Conservation (phyloP, 768 basidiomycete species). For the Hemileccinum rubropunctum region DNA sequence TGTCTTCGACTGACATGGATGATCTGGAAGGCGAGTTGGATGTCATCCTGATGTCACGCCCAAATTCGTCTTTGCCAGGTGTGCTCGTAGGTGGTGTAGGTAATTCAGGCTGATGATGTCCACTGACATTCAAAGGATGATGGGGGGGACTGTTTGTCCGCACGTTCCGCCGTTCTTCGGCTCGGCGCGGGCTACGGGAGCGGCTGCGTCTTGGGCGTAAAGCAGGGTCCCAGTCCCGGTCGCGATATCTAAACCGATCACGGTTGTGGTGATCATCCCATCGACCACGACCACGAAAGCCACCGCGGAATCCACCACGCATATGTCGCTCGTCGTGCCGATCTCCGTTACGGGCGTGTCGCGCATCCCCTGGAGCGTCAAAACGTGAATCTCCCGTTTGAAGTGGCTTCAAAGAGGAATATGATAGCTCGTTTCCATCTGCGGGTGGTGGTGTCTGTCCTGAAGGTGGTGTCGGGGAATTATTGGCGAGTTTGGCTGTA, state of each 20-base stretch:
- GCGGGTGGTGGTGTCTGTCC: conserved; percentile 25
- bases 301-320: conserved; percentile 55
- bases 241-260: conserved; percentile 44
- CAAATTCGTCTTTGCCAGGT: conserved; percentile 79
- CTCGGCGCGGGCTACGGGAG: conserved; percentile 73
- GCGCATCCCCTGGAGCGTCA: conserved; percentile 36
- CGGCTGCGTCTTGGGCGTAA: conserved; percentile 58
- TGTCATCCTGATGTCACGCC: conserved; percentile 68
- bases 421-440: conserved; percentile 22
- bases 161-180: conserved; percentile 46
- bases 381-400: conserved; percentile 25
- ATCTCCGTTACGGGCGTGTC: conserved; percentile 34
- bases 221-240: conserved; percentile 37
- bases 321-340: conserved; percentile 47
- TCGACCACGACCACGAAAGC: conserved; percentile 59
- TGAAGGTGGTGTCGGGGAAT: conserved; percentile 22
- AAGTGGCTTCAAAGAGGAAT: background rate
- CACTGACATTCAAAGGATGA: conserved; percentile 33
- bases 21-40: conserved; percentile 39
- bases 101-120: conserved; percentile 17
- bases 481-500: conserved; percentile 45
- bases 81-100: conserved; percentile 28
- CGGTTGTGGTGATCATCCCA: conserved; percentile 58
- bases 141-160: conserved; percentile 61
- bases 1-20: conserved; percentile 22